Evolutionary conservation across 2,329 filamentous ascomycete species (phyloP), one percentile per base, ranked within the genome.

Genomic region (Aspergillus sp.): DNA sequence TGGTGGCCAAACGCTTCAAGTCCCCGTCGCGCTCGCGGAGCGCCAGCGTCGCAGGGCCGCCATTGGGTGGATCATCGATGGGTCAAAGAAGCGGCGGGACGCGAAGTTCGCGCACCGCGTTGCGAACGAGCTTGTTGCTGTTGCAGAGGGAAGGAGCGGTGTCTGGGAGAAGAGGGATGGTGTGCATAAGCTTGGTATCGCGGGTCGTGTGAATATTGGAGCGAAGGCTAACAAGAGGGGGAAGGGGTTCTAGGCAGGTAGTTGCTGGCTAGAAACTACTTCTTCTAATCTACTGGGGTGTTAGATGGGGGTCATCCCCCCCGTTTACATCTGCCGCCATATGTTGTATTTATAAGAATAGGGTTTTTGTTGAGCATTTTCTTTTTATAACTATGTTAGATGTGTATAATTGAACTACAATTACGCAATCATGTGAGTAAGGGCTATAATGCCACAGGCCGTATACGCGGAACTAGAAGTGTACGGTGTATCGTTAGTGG

Each of bases 51-150:
- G 93, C 65, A 83, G 93, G 55, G 82, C 82, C 51, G 93, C 93
- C 2, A 89, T 97, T 64, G 80, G 84, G 73, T 99, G 95, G 95
- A 96, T 99, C 66, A 76, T 98, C 58, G 88, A 91, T 62, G 84
- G 87, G n/a, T 90, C 91, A 40, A 85, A 85, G 62, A 95, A 92
- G 82, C 88, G 89, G 77, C 85, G 84, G 62, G 89, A 87, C 63
- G 83, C 83, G 62, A 86, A 87, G 73, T 89, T 96, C 69, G 88
- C 91, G 11, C 82, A 88, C 67, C 83, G 90, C 55, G 84, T 98
- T 61, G 92, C 91, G 1, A 88, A 93, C 71, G 93, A 97, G 82
- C 80, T 98, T 59, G 83, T 98, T 55, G 84, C 89, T 37, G 90
- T 98, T 25, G 87, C 96, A 9, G 93, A 98, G 81, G 95, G 95